Evolutionary conservation across 129 eudicot genomes (phyloP).

Genomic region (Pulicaria dysenterica): DNA sequence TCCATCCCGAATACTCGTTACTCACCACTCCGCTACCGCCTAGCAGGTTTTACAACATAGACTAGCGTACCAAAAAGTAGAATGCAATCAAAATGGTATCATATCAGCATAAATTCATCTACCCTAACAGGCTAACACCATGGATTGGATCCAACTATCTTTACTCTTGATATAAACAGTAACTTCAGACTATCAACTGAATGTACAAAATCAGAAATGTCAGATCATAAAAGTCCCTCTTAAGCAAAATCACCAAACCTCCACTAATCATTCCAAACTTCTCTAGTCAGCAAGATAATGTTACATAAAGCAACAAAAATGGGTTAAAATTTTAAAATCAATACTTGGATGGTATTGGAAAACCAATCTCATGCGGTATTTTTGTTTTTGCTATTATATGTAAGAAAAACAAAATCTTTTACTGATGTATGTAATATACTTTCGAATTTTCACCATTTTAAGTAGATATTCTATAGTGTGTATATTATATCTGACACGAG

Average conservation of each 20-base stretch:
- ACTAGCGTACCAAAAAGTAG: too few relatives aligned
- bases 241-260: conserved; percentile 8
- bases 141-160: neutral
- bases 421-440: neutral
- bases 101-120: too few relatives aligned
- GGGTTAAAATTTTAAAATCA: conserved; percentile 11
- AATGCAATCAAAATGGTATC: too few relatives aligned
- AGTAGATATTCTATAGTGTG: neutral
- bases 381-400: too few relatives aligned
- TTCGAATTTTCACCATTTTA: neutral
- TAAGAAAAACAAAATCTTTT: too few relatives aligned
- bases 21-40: too few relatives aligned
- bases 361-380: neutral
- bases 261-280: conserved; percentile 11
- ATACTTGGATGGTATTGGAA: conserved; percentile 6
- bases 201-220: conserved; percentile 16
- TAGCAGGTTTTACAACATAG: too few relatives aligned
- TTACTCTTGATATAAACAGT: neutral
- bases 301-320: conserved; percentile 21
- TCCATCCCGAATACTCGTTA: too few relatives aligned
- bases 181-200: conserved; percentile 4
- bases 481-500: neutral
- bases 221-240: conserved; percentile 8
- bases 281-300: conserved; percentile 15
- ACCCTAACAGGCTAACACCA: too few relatives aligned